A percentile compares a stretch with the other conserved stretches of the same genome.
These are phyloP conservation scores for Quercus tomentella DNA, from an alignment of 331 rosid genomes.

Conservation along the genomic window DNA sequence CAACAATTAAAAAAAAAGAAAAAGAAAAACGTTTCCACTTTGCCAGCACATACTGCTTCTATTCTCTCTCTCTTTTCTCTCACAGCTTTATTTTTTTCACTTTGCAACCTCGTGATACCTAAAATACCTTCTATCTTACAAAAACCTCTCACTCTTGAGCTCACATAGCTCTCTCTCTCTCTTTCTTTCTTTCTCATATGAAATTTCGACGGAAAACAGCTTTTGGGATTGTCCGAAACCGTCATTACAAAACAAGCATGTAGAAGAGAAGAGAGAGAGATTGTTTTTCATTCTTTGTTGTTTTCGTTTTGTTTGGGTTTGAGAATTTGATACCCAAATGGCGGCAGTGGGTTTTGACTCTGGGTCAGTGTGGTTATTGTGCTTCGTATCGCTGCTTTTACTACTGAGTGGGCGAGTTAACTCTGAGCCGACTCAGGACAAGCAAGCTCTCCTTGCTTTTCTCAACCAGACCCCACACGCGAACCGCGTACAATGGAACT, in stretches of 20 bases:
- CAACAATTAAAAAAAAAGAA: not conserved
- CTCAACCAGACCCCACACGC: conserved; percentile 55
- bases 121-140: conserved; percentile 21
- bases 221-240: conserved; percentile 13
- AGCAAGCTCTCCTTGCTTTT: conserved; percentile 78
- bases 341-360: conserved; percentile 20
- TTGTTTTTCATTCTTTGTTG: conserved; percentile 3
- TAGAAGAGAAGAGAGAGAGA: not conserved
- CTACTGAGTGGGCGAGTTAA: conserved; percentile 24
- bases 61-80: not conserved
- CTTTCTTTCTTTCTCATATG: conserved; percentile 23
- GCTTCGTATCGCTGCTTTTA: conserved; percentile 15
- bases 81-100: conserved; percentile 28
- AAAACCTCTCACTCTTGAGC: conserved; percentile 11
- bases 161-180: conserved; percentile 1
- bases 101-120: conserved; percentile 55
- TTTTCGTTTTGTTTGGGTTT: not conserved
- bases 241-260: not conserved
- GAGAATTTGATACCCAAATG: not conserved
- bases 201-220: conserved; percentile 38
- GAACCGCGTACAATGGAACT: conserved; percentile 71
- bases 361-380: not conserved
- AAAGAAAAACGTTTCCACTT: conserved; percentile 15
- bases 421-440: conserved; percentile 79
- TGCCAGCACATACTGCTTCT: conserved; percentile 16